Percentiles rank a stretch among this genome's conserved stretches.
These are phyloP conservation scores for Talaromyces proteolyticus DNA, from an alignment of 495 filamentous ascomycete species.

Conservation along the genomic window DNA sequence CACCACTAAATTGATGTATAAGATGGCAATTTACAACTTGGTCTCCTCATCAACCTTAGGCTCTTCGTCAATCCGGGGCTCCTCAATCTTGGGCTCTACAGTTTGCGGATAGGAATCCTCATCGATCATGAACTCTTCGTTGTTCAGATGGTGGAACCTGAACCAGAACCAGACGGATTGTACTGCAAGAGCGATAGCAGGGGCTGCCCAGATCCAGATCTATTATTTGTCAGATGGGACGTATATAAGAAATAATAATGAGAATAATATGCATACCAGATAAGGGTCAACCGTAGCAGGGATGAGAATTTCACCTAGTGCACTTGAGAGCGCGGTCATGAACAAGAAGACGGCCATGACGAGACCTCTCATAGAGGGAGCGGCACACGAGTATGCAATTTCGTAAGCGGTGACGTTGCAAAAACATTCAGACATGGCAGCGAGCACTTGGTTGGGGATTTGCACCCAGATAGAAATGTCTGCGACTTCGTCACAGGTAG, in stretches of 20 bases:
- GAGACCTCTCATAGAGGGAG: constrained; percentile 61
- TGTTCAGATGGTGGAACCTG: constrained; percentile 36
- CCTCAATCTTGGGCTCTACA: constrained; percentile 5
- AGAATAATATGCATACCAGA: constrained; percentile 13
- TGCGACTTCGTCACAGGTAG: constrained; percentile 30
- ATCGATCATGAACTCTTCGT: constrained; percentile 36
- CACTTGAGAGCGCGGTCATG: constrained; percentile 44
- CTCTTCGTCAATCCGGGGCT: too few species aligned
- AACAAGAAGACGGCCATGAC: constrained; percentile 62
- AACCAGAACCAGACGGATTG: constrained; percentile 45
- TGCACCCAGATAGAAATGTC: constrained; percentile 51
- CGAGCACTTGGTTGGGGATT: constrained; percentile 42
- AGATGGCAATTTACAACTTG: too few species aligned
- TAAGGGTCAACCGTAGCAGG: constrained; percentile 58
- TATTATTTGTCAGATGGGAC: background rate
- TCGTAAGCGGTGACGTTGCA: constrained; percentile 66
- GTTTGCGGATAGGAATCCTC: constrained; percentile 13
- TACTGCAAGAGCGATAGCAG: constrained; percentile 38
- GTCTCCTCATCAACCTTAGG: too few species aligned
- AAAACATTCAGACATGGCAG: constrained; percentile 65
- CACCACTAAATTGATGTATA: too few species aligned
- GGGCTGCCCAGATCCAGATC: constrained; percentile 48
- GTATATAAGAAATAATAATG: background rate
- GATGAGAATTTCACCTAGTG: constrained; percentile 50
- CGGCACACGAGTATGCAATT: constrained; percentile 66